Evolutionary conservation across 2,329 filamentous ascomycete genomes (phyloP).

Genomic region (Penicillium aurantiogriseum): DNA sequence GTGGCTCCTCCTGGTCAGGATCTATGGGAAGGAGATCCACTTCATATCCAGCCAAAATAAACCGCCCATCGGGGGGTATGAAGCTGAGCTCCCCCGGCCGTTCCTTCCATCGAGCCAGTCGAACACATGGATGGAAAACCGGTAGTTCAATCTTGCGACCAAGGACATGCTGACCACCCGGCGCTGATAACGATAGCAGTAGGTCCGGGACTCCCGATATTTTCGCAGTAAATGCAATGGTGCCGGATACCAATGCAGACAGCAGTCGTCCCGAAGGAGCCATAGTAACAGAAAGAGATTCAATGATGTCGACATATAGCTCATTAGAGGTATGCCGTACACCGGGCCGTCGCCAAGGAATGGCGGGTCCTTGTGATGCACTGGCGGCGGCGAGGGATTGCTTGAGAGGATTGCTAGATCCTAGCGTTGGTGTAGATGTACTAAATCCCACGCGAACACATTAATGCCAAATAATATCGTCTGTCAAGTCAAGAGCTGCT

Average conservation of each 20-base stretch:
- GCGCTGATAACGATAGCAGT: constrained; percentile 73
- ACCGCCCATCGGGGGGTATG: constrained; percentile 89
- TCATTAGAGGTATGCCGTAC: constrained; percentile 97
- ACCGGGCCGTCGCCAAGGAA: constrained; percentile 89
- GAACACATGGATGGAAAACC: constrained; percentile 93
- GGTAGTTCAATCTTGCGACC: constrained; percentile 76
- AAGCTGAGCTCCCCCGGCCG: constrained; percentile 91
- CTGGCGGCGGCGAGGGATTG: constrained; percentile 39
- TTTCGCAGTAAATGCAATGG: constrained; percentile 91
- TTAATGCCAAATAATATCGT: neutral
- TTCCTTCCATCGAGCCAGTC: constrained; percentile 85
- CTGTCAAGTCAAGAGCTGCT: constrained; percentile 10
- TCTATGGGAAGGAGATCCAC: constrained; percentile 80
- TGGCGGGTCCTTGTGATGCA: constrained; percentile 48
- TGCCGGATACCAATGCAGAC: constrained; percentile 83
- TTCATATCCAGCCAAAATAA: constrained; percentile 91
- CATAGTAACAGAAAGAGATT: constrained; percentile 81
- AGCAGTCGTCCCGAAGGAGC: constrained; percentile 87
- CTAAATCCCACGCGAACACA: constrained; percentile 8
- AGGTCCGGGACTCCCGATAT: constrained; percentile 93
- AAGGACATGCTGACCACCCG: constrained; percentile 76
- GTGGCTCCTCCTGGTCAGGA: constrained; percentile 54
- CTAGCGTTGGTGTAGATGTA: constrained; percentile 44
- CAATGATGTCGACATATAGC: constrained; percentile 92
- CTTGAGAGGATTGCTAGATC: constrained; percentile 41